Conservation (phyloP, 371 early-diverging fungal species). For the Saksenaea oblongispora region DNA sequence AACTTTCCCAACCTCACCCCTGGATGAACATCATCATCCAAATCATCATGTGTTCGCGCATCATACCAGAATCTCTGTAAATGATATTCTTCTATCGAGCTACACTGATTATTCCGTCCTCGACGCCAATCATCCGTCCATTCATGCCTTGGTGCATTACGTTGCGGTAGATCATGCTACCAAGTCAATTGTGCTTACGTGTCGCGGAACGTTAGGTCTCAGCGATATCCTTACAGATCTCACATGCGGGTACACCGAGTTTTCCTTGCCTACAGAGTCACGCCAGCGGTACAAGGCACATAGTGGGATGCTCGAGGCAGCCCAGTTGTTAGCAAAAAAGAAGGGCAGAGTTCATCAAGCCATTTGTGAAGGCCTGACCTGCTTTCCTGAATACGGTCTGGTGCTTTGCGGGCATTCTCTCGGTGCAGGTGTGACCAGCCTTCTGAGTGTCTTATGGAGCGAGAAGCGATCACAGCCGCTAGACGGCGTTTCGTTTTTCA, state of each 20-base stretch:
- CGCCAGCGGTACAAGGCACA: conserved; percentile 59
- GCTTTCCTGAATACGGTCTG: conserved; percentile 73
- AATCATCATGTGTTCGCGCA: conserved; percentile 76
- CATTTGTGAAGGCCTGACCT: conserved; percentile 62
- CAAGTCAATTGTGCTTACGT: conserved; percentile 78
- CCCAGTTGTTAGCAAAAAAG: conserved; percentile 62
- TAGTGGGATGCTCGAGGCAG: conserved; percentile 79
- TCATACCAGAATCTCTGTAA: conserved; percentile 65
- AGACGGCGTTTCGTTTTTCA: conserved; percentile 62
- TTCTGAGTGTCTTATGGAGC: conserved; percentile 74
- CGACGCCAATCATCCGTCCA: conserved; percentile 48
- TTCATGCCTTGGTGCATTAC: conserved; percentile 83
- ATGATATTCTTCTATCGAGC: conserved; percentile 68
- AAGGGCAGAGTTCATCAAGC: conserved; percentile 68
- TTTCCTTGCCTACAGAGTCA: conserved; percentile 47
- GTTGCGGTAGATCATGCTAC: conserved; percentile 80
- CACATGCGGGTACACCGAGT: conserved; percentile 76
- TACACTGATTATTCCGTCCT: conserved; percentile 49
- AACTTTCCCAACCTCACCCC: conserved; percentile 46
- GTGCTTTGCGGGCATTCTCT: conserved; percentile 82
- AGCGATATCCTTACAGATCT: conserved; percentile 88
- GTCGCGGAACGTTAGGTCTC: conserved; percentile 89
- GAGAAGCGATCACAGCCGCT: conserved; percentile 35
- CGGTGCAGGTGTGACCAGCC: conserved; percentile 78
- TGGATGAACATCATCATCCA: conserved; percentile 43